Conservation (phyloP, 2,329 filamentous ascomycete genomes). For the Mariannaea sp. region DNA sequence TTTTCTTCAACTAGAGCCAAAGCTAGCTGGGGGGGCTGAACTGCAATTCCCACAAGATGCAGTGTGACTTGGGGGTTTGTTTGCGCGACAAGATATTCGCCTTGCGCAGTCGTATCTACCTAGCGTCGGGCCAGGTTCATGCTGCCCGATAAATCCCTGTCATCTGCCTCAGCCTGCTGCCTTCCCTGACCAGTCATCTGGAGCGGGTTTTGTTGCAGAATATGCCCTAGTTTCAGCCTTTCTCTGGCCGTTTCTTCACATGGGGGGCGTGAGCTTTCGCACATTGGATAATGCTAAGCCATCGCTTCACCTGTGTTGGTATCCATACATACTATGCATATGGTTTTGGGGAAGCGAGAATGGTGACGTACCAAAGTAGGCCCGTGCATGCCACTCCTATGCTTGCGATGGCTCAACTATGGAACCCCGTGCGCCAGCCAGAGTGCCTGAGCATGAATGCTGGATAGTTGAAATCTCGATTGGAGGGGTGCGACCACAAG, state of each 20-base stretch:
- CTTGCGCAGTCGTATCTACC: constrained; percentile 2
- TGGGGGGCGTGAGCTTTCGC: too few relatives aligned
- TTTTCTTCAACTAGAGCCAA: constrained; percentile 1
- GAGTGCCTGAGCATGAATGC: too few relatives aligned
- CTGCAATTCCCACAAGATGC: constrained; percentile 6
- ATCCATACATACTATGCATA: too few relatives aligned
- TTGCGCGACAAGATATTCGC: constrained; percentile 2
- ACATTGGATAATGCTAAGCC: neutral
- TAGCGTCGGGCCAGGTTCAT: constrained; percentile 14
- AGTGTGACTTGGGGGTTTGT: constrained; percentile 8
- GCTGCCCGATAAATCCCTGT: constrained; percentile 24
- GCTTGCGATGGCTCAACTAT: too few relatives aligned
- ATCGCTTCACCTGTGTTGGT: neutral
- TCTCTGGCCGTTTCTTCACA: too few relatives aligned
- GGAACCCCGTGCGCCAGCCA: constrained; percentile 1
- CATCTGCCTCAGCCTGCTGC: constrained; percentile 23
- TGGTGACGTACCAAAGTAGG: too few relatives aligned
- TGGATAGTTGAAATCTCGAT: neutral
- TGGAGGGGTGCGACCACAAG: too few relatives aligned
- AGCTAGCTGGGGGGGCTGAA: constrained; percentile 1
- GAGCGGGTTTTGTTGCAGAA: constrained; percentile 9
- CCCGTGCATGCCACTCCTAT: too few relatives aligned
- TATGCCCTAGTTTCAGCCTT: constrained; percentile 24
- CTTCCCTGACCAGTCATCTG: constrained; percentile 14
- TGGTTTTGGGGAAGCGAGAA: too few relatives aligned